Conservation (phyloP, 208 protist species). For the Acanthamoeba sp. region DNA sequence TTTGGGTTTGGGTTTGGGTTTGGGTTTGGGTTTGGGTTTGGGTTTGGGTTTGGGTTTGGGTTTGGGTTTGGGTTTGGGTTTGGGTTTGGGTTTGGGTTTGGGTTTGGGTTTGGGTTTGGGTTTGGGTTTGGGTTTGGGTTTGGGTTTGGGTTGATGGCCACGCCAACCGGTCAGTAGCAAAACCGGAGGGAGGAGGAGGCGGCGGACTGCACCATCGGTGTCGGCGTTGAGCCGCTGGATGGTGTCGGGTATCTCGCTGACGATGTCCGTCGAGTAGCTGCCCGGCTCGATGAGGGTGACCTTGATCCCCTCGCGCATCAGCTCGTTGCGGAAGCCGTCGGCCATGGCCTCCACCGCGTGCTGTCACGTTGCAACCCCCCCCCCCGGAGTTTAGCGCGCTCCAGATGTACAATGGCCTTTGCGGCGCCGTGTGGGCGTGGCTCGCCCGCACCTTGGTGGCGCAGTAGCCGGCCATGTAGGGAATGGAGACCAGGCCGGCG, state of each 20-base stretch:
- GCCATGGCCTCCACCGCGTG: constrained; percentile 33
- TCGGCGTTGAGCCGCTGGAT: background rate
- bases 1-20: background rate
- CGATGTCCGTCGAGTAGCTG: constrained; percentile 23
- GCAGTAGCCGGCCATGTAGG: constrained; percentile 58
- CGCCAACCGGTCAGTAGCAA: background rate
- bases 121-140: too few relatives aligned
- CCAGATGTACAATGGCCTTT: too few relatives aligned
- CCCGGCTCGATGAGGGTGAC: constrained; percentile 58
- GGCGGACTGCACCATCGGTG: background rate
- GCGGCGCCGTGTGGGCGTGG: too few relatives aligned
- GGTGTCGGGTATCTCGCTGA: constrained; percentile 10
- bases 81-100: too few relatives aligned
- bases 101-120: too few relatives aligned
- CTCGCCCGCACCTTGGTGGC: background rate
- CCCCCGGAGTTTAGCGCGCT: too few relatives aligned
- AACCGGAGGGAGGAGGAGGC: background rate
- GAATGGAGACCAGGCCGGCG: background rate
- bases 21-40: too few relatives aligned
- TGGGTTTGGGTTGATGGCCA: too few relatives aligned
- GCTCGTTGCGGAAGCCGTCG: constrained; percentile 16
- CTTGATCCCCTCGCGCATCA: background rate
- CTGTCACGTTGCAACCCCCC: too few relatives aligned
- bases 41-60: too few relatives aligned
- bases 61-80: too few relatives aligned